These are phyloP conservation scores for Morella rubra DNA, from an alignment of 306 rosid species.

Conservation along the genomic window DNA sequence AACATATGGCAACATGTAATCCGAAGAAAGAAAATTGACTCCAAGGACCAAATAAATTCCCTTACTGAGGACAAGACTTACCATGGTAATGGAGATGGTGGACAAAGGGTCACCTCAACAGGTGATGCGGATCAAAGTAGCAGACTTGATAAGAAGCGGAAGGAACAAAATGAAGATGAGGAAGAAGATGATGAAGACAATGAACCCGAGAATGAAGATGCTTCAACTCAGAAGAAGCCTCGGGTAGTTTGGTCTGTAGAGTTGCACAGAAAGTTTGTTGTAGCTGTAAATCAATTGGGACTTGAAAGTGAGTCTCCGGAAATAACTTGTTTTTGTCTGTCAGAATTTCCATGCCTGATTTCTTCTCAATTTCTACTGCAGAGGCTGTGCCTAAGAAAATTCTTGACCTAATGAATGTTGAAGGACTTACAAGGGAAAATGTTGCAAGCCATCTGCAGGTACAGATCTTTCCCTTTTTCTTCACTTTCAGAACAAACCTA, in stretches of 20 bases:
- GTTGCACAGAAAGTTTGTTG: constrained; percentile 69
- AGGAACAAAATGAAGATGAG: constrained; percentile 55
- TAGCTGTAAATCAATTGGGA: constrained; percentile 67
- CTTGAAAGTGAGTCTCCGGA: constrained; percentile 63
- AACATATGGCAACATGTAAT: constrained; percentile 91
- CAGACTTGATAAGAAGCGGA: constrained; percentile 44
- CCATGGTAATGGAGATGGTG: constrained; percentile 29
- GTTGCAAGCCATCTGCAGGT: constrained; percentile 97
- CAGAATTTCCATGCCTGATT: constrained; percentile 17
- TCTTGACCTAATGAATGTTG: constrained; percentile 80
- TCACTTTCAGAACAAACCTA: not conserved
- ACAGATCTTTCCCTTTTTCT: constrained; percentile 26
- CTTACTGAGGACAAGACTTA: constrained; percentile 29
- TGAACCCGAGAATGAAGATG: constrained; percentile 54
- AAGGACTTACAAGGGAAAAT: constrained; percentile 86
- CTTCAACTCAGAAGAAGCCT: constrained; percentile 57
- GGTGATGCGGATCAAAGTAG: constrained; percentile 33
- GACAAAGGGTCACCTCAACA: constrained; percentile 34
- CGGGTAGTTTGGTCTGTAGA: constrained; percentile 71
- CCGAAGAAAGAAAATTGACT: constrained; percentile 55
- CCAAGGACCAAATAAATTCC: constrained; percentile 41
- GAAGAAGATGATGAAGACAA: constrained; percentile 53
- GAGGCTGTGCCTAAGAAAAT: constrained; percentile 88
- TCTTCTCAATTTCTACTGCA: constrained; percentile 34
- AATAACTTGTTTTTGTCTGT: not conserved